phyloP scores from a whole-genome alignment of 805 yeast species.

The Pichia manshurica region DNA sequence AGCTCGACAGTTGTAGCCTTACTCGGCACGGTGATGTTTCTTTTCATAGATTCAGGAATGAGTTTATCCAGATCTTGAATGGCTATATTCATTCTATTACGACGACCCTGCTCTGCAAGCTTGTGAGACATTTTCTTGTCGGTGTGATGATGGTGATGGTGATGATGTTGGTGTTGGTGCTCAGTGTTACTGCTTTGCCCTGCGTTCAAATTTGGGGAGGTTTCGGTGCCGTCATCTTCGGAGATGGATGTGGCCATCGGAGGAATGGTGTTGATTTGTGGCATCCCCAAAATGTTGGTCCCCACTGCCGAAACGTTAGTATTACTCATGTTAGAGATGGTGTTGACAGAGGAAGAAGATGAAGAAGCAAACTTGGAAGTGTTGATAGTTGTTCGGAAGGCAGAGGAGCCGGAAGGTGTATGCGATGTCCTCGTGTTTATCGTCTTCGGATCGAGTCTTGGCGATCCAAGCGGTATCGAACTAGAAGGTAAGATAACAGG shows the following conservation, averaged over 20 bases:
- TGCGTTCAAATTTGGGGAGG: no score
- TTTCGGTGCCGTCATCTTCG: background rate
- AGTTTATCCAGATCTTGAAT: slow-evolving; percentile 65
- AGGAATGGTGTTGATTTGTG: background rate
- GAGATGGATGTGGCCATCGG: background rate
- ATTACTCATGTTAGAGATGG: background rate
- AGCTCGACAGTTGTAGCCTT: slow-evolving; percentile 95
- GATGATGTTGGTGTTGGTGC: background rate
- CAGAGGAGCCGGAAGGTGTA: background rate
- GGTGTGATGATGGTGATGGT: background rate
- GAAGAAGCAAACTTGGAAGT: background rate
- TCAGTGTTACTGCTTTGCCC: background rate
- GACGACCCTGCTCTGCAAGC: slow-evolving; percentile 91
- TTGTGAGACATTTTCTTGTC: slow-evolving; percentile 74
- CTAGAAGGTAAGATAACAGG: slow-evolving; percentile 34
- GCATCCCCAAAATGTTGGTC: slow-evolving; percentile 8
- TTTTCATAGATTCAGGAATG: slow-evolving; percentile 55
- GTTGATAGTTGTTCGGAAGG: background rate
- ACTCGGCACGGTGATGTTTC: slow-evolving; percentile 65
- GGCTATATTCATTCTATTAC: slow-evolving; percentile 88
- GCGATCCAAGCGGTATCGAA: slow-evolving; percentile 10
- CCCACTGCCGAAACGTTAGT: slow-evolving; percentile 7
- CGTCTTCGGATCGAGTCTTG: background rate
- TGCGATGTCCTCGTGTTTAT: background rate
- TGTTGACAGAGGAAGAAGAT: no score